Base-by-base conservation (phyloP, 1,284 basidiomycete species). In the Austroboletus olivaceoglutinosus region DNA sequence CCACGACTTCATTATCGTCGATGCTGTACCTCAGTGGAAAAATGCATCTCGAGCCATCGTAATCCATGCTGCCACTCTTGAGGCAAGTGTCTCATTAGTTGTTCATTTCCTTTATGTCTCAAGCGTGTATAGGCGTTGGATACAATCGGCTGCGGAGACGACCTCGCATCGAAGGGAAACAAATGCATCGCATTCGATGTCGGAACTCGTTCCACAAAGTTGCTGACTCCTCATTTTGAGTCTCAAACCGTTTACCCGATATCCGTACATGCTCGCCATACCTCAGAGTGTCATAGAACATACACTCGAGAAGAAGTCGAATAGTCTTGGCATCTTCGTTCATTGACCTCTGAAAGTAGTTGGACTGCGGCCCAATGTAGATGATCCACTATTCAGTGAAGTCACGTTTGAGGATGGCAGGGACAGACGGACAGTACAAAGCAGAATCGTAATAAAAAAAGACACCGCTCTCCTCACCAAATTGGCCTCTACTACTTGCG, bases 321-420 rank as follows among this genome's bases (percentile, higher is more conserved):
- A 63, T 54, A 68, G 15, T 47, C 65, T 56, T 4, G 60, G 59
- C 4, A 50, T 58, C 7, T 44, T 46, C 2, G 51, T 69, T 1
- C 47, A 66, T 34, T 52, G 68, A 7, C 67, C 70, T 12, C 31
- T 50, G 1, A 60, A 41, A 22, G 67, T 58, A 3, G 46, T 68
- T 6, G 69, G 68, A 6, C 47, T 76, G 47, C 65, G 59, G 44
- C 62, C 56, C 18, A 61, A 63, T 16, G 23, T 55, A 6, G 51
- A 55, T 3, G 53, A 66, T 34, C 15, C 57, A 42, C 49, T 42
- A n/a, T 29, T 76, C 25, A 67, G 47, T 2, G 69, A 77, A 23
- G 79, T 80, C 6, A 48, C 58, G 0, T 82, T 85, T 52, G 78
- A 82, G 27, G 72, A 74, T 31, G 80, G 80, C 1, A 69, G 72